These are phyloP conservation scores for Cyberlindnera galapagoensis DNA, from an alignment of 805 yeast species.

Conservation along the genomic window DNA sequence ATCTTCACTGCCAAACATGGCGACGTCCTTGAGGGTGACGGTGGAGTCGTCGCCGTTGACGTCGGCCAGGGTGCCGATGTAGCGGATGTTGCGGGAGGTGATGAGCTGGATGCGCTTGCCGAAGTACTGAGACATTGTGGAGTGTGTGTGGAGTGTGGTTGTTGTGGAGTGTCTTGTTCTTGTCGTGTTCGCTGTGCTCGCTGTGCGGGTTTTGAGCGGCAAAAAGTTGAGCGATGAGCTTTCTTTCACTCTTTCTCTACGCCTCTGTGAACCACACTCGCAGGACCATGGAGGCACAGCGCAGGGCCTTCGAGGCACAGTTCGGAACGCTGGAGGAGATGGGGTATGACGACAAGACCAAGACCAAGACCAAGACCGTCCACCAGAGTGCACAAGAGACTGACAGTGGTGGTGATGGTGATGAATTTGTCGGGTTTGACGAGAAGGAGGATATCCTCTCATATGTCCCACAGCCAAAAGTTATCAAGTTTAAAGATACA, in stretches of 20 bases:
- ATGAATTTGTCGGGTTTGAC: conserved; percentile 13
- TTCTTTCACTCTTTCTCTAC: no score
- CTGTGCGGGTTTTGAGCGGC: no score
- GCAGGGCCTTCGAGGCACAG: conserved; percentile 56
- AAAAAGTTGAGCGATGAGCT: no score
- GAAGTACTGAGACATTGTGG: conserved; percentile 78
- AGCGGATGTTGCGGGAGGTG: conserved; percentile 70
- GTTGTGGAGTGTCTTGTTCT: no score
- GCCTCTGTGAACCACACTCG: no score
- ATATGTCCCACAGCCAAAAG: conserved; percentile 12
- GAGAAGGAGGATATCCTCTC: conserved; percentile 1
- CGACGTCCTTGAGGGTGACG: conserved; percentile 72
- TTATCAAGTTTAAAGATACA: conserved; percentile 36
- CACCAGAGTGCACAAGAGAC: conserved; percentile 21
- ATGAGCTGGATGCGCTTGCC: conserved; percentile 84
- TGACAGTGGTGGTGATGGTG: conserved; percentile 20
- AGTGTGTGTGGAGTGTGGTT: no score
- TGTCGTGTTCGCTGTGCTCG: no score
- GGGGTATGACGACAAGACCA: conserved; percentile 45
- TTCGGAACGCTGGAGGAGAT: conserved; percentile 52
- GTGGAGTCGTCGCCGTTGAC: conserved; percentile 90
- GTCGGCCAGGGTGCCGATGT: conserved; percentile 81
- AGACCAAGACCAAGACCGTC: conserved; percentile 12
- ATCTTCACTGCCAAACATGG: conserved; percentile 90
- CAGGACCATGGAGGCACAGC: conserved; percentile 39